These are phyloP conservation scores for Wickerhamiella azyma DNA, from an alignment of 805 yeast species.

Conservation along the genomic window DNA sequence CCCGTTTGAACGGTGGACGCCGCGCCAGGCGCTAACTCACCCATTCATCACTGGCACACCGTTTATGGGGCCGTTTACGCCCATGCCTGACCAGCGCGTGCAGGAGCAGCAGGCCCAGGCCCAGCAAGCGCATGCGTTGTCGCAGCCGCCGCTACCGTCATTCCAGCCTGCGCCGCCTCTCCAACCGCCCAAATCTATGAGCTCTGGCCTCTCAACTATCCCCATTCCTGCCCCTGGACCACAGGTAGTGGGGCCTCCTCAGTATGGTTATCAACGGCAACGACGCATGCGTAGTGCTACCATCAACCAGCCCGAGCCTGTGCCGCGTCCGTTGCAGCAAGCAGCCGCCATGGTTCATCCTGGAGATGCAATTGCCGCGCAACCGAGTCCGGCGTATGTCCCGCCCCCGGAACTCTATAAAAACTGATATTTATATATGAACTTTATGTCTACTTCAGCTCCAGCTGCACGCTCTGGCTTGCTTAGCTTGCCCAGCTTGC, in stretches of 20 bases:
- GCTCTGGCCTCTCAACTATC: neutral
- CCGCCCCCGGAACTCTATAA: slow-evolving; percentile 27
- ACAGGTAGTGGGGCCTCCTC: neutral
- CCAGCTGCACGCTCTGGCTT: too few relatives aligned
- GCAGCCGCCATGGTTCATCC: slow-evolving; percentile 31
- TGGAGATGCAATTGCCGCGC: slow-evolving; percentile 26
- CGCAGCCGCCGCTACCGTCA: neutral
- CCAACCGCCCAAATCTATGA: neutral
- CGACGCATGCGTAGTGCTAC: slow-evolving; percentile 29
- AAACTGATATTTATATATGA: neutral
- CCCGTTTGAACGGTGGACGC: slow-evolving; percentile 93
- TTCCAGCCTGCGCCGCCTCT: neutral
- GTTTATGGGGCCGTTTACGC: slow-evolving; percentile 32
- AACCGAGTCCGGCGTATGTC: slow-evolving; percentile 29
- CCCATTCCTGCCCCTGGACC: neutral
- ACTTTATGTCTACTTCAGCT: neutral
- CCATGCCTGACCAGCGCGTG: neutral
- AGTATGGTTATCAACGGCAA: neutral
- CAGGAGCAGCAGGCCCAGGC: neutral
- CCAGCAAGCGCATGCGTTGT: neutral
- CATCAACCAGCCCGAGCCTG: slow-evolving; percentile 28
- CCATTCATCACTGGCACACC: slow-evolving; percentile 66
- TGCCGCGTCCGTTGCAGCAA: slow-evolving; percentile 30
- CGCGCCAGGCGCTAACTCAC: slow-evolving; percentile 85
- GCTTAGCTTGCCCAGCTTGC: too few relatives aligned